Evolutionary conservation across 192 early-diverging fungal species (phyloP).

Genomic region (Coemansia sp.): DNA sequence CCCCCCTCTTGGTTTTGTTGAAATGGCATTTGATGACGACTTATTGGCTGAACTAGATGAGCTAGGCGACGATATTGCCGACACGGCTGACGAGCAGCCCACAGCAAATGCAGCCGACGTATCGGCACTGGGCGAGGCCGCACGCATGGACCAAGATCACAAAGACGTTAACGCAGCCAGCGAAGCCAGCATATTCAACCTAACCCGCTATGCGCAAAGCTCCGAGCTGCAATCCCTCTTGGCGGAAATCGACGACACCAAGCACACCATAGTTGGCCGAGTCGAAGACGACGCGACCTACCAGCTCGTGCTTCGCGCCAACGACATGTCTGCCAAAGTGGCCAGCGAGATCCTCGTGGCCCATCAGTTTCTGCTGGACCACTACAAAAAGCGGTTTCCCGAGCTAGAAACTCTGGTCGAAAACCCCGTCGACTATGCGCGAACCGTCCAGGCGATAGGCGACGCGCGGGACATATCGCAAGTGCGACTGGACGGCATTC

Average conservation of each 20-base stretch:
- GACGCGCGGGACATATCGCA: constrained; percentile 78
- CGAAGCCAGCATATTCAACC: constrained; percentile 56
- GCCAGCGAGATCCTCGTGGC: constrained; percentile 86
- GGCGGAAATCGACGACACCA: constrained; percentile 39
- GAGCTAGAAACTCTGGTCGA: constrained; percentile 89
- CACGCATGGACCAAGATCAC: constrained; percentile 49
- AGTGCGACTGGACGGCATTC: constrained; percentile 71
- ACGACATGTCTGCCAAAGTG: constrained; percentile 78
- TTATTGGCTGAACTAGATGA: constrained; percentile 86
- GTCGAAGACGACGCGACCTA: constrained; percentile 83
- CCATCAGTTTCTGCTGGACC: constrained; percentile 75
- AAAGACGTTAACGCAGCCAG: constrained; percentile 33
- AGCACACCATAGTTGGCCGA: constrained; percentile 17
- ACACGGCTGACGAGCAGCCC: constrained; percentile 21
- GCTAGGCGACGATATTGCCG: constrained; percentile 53
- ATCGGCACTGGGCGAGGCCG: constrained; percentile 50
- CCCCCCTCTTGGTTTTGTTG: no score
- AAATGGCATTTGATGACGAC: constrained; percentile 81
- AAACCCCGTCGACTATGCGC: constrained; percentile 85
- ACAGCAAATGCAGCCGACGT: constrained; percentile 43
- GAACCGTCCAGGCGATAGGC: constrained; percentile 78
- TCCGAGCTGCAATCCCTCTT: constrained; percentile 61
- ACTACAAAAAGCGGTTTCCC: constrained; percentile 84
- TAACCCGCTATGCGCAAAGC: constrained; percentile 65
- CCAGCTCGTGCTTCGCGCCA: constrained; percentile 78